Conservation (phyloP, 768 basidiomycete genomes). For the Russula sp. region DNA sequence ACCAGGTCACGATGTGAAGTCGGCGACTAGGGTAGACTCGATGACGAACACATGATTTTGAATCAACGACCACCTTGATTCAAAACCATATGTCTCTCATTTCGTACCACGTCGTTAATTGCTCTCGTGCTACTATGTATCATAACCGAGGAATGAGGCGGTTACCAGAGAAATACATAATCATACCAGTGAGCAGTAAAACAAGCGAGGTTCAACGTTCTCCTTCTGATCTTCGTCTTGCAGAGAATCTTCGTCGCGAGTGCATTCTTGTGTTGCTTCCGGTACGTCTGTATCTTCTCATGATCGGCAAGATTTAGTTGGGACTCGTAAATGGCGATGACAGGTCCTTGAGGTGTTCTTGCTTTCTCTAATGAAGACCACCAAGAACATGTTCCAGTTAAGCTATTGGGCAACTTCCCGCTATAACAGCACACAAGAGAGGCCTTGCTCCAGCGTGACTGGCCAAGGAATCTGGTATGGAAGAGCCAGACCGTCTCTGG, state of each 20-base stretch:
- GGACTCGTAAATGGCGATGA: slow-evolving; percentile 82
- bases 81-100: too few relatives aligned
- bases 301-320: slow-evolving; percentile 88
- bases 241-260: slow-evolving; percentile 27
- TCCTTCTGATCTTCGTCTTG: not conserved
- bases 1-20: too few relatives aligned
- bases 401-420: not conserved
- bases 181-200: not conserved
- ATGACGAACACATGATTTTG: too few relatives aligned
- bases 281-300: slow-evolving; percentile 67
- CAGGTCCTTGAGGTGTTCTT: slow-evolving; percentile 42
- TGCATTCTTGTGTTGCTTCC: slow-evolving; percentile 28
- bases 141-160: too few relatives aligned
- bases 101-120: too few relatives aligned
- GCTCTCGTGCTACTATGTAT: too few relatives aligned
- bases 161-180: not conserved
- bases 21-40: too few relatives aligned
- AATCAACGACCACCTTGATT: too few relatives aligned
- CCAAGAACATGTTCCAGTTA: not conserved
- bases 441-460: slow-evolving; percentile 43
- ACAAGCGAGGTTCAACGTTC: not conserved
- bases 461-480: slow-evolving; percentile 80
- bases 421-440: not conserved
- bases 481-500: slow-evolving; percentile 67
- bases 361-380: slow-evolving; percentile 49